Conservation (phyloP, 805 yeast genomes). For the Teunomyces kruisii region DNA sequence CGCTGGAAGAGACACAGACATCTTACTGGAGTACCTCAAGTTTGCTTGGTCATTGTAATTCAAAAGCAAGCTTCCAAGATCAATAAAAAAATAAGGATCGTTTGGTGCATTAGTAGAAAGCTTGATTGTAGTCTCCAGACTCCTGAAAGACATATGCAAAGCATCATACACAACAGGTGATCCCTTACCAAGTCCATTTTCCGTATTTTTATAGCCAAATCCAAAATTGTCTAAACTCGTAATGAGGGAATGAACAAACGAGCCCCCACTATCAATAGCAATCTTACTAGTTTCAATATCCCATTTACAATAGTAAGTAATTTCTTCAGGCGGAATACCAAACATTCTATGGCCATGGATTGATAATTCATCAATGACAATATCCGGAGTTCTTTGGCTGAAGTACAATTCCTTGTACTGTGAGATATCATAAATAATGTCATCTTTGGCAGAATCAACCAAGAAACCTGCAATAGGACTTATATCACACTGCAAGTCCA, state of each 20-base stretch:
- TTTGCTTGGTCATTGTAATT: conserved; percentile 71
- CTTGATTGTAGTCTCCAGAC: conserved; percentile 47
- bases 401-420: conserved; percentile 18
- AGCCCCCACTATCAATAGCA: conserved; percentile 48
- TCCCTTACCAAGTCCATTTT: conserved; percentile 65
- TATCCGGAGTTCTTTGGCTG: conserved; percentile 5
- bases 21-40: conserved; percentile 55
- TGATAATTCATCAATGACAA: conserved; percentile 56
- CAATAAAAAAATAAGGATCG: conserved; percentile 12
- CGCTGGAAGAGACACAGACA: conserved; percentile 50
- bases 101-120: conserved; percentile 28
- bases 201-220: conserved; percentile 69
- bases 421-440: conserved; percentile 23
- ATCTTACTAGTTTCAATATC: conserved; percentile 69
- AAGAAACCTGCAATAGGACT: conserved; percentile 50
- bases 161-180: conserved; percentile 65
- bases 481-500: conserved; percentile 82
- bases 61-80: conserved; percentile 30
- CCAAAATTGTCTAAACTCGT: conserved; percentile 48
- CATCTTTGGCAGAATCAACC: conserved; percentile 26
- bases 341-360: conserved; percentile 90
- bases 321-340: conserved; percentile 87
- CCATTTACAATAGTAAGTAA: conserved; percentile 91
- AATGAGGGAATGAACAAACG: conserved; percentile 43
- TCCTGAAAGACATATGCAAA: conserved; percentile 57